Evolutionary conservation across 805 yeast species (phyloP), one percentile per base, ranked within the genome.

Genomic region (Candida quercuum): DNA sequence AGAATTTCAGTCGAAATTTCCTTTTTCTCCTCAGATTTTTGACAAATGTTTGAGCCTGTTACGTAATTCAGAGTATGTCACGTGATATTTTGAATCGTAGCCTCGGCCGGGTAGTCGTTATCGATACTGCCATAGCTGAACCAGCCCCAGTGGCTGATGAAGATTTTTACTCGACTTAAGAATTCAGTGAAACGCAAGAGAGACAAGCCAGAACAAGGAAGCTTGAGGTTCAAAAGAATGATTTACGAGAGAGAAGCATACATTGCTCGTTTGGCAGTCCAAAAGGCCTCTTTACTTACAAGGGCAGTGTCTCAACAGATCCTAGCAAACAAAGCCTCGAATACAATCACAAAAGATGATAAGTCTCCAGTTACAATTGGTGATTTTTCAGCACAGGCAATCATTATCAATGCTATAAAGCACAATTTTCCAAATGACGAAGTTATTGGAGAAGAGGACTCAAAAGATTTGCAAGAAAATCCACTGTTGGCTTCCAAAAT

Each of bases 281-380:
- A 79, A 51, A 73, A 93, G 54, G 98, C 99, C 1, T 76, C 95
- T 2, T 53, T 74, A 15, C 67, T 91, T 40, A 87, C 96, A 17
- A 74, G 75, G 52, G 67, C 68, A 51, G 75, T 76, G 42, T 78
- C 76, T 59, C 81, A 63, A 21, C 71, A 64, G 54, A 81, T 71
- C 49, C 72, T 58, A 49, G 72, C 66, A 48, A 69, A 52, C 48
- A 64, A 56, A 56, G 73, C 52, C 45, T 60, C 61, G 41, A 69
- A 63, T 44, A 84, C 86, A 33, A 74, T 87, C 39, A 81, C 87
- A 42, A 93, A 93, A 57, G 72, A 74, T 28, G 99, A 91, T 59
- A 77, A 79, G 44, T 86, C 96, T 1, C 99, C 99, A 1, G 99
- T 93, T 13, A 93, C 99, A 2, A 69, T 86, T 39, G 99, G 98